Conservation (phyloP, 1,284 basidiomycete genomes). For the Fistulinella cinereoalba region DNA sequence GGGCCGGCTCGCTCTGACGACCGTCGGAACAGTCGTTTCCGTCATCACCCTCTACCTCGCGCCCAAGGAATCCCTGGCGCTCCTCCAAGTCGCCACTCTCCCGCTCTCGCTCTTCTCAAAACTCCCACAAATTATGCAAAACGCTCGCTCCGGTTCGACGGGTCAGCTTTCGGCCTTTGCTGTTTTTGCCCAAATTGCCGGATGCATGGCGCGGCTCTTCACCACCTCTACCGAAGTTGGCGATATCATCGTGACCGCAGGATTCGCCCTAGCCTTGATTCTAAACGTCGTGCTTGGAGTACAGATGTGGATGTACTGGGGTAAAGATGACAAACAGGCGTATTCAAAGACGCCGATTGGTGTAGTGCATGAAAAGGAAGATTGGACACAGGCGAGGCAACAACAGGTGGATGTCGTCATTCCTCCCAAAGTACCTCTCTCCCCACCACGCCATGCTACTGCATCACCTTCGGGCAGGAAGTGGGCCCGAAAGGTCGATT, state of each 20-base stretch:
- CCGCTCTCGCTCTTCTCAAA: constrained; percentile 85
- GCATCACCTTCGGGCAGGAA: constrained; percentile 51
- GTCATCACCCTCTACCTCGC: constrained; percentile 48
- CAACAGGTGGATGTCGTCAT: constrained; percentile 43
- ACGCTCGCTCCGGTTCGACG: constrained; percentile 70
- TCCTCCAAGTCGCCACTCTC: constrained; percentile 77
- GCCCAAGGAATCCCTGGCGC: constrained; percentile 53
- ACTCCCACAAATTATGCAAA: constrained; percentile 83
- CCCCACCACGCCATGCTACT: constrained; percentile 38
- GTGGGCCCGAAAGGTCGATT: constrained; percentile 73
- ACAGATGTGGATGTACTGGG: constrained; percentile 86
- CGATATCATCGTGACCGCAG: constrained; percentile 74
- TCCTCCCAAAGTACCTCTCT: constrained; percentile 38
- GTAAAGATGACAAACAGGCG: constrained; percentile 47
- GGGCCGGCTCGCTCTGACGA: constrained; percentile 38
- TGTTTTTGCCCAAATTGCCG: constrained; percentile 77
- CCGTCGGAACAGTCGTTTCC: constrained; percentile 40
- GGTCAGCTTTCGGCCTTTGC: constrained; percentile 91
- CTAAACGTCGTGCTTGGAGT: constrained; percentile 77
- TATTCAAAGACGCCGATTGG: constrained; percentile 21
- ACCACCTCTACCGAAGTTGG: constrained; percentile 86
- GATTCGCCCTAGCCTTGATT: constrained; percentile 75
- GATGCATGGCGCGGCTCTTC: constrained; percentile 86
- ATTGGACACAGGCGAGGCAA: constrained; percentile 29
- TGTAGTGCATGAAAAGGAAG: constrained; percentile 27